Conservation (phyloP, 768 basidiomycete genomes). For the Nidularia sp. region DNA sequence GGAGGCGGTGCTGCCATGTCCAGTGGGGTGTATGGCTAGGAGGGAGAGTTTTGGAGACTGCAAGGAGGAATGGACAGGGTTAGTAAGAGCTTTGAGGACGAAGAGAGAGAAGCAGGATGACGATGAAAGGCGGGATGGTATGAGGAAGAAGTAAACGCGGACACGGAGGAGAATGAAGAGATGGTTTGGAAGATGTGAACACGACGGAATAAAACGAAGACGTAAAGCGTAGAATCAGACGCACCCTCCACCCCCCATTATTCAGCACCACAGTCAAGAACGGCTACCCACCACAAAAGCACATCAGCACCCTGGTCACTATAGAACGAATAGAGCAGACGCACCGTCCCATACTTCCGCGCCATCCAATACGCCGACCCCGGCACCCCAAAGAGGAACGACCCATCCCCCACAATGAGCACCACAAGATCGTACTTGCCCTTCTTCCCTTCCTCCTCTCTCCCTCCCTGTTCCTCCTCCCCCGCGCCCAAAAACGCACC, state of each 20-base stretch:
- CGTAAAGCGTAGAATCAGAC: slow-evolving; percentile 4
- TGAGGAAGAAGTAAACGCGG: too few relatives aligned
- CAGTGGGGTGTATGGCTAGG: slow-evolving; percentile 59
- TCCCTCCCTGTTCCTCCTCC: slow-evolving; percentile 2
- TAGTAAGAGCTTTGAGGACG: too few relatives aligned
- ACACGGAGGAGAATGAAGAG: too few relatives aligned
- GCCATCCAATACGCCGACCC: slow-evolving; percentile 73
- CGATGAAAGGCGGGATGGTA: neutral
- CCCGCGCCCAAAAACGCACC: slow-evolving; percentile 49
- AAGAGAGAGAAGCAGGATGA: neutral
- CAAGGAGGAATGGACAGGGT: too few relatives aligned
- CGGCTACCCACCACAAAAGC: slow-evolving; percentile 33
- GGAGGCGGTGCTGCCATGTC: slow-evolving; percentile 41
- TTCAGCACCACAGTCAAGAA: slow-evolving; percentile 70
- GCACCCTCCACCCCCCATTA: slow-evolving; percentile 66
- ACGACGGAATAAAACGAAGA: too few relatives aligned
- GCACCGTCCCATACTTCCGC: slow-evolving; percentile 58
- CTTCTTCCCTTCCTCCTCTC: neutral
- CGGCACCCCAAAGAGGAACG: slow-evolving; percentile 64
- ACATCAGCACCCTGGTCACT: neutral
- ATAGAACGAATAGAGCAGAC: slow-evolving; percentile 7
- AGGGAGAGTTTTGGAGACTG: slow-evolving; percentile 62
- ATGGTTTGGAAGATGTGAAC: too few relatives aligned
- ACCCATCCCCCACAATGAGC: slow-evolving; percentile 66
- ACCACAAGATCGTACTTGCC: slow-evolving; percentile 49